These are phyloP conservation scores for Blastocystis sp. DNA, from an alignment of 352 stramenopile genomes.

Conservation along the genomic window DNA sequence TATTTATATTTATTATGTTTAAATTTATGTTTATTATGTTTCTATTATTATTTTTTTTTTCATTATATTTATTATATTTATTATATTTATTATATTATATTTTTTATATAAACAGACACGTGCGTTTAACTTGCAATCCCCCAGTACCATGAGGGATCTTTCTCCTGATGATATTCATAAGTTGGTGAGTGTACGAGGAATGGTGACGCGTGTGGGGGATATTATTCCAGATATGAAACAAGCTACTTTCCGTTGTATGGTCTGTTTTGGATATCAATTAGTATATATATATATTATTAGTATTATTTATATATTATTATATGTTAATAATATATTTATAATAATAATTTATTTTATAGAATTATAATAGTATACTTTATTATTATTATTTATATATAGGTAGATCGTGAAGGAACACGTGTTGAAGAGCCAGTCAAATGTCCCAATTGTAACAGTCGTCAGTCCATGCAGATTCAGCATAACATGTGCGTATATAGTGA, in stretches of 20 bases:
- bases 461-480: constrained; percentile 81
- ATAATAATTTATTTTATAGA: constrained; percentile 32
- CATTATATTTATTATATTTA: constrained; percentile 1
- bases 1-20: no score
- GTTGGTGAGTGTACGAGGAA: constrained; percentile 80
- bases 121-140: constrained; percentile 75
- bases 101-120: constrained; percentile 69
- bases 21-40: no score
- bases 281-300: constrained; percentile 41
- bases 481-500: constrained; percentile 90
- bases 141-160: constrained; percentile 77
- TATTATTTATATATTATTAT: no score
- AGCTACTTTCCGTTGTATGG: constrained; percentile 78
- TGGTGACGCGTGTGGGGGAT: constrained; percentile 81
- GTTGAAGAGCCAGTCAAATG: constrained; percentile 78
- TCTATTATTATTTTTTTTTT: no score
- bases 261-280: constrained; percentile 64
- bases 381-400: constrained; percentile 46
- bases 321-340: no score
- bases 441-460: constrained; percentile 55
- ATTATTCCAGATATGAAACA: constrained; percentile 94
- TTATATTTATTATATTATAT: constrained; percentile 44
- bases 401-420: constrained; percentile 74
- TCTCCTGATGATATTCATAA: constrained; percentile 88
- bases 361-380: constrained; percentile 8